Conservation (phyloP, 2,329 filamentous ascomycete genomes). For the Zymoseptoria pseudotritici region DNA sequence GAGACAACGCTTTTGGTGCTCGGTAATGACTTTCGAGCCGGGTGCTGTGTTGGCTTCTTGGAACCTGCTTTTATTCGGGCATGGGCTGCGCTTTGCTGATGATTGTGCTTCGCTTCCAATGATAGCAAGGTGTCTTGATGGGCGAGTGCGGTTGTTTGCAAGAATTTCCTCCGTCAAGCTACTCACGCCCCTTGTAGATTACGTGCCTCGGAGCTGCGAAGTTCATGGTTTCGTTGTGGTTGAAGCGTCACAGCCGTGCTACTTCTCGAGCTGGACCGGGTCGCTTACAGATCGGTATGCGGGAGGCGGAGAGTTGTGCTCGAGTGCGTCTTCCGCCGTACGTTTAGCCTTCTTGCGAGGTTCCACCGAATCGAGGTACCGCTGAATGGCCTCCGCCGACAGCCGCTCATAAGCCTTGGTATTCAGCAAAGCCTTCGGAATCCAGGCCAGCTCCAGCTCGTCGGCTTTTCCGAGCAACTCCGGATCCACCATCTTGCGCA, state of each 20-base stretch:
- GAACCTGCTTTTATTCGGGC: neutral
- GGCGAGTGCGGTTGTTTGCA: neutral
- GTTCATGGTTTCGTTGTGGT: neutral
- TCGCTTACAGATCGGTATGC: neutral
- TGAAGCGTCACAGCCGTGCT: neutral
- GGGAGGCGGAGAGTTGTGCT: neutral
- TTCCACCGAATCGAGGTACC: neutral
- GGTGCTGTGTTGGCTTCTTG: too few species aligned
- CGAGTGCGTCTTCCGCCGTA: neutral
- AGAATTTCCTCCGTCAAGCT: neutral
- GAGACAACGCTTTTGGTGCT: neutral
- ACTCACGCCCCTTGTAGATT: too few species aligned
- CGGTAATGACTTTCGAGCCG: neutral
- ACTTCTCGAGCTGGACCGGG: neutral
- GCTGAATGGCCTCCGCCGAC: neutral
- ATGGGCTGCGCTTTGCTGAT: neutral
- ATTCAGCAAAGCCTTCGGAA: neutral
- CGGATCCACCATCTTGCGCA: neutral
- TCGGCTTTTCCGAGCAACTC: neutral
- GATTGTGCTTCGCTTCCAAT: neutral
- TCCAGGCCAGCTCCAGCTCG: neutral
- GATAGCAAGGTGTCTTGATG: neutral
- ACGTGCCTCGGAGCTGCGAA: neutral
- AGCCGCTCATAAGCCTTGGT: neutral
- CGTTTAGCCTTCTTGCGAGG: neutral